phyloP scores from a whole-genome alignment of 495 filamentous ascomycete genomes.

The Neurospora pannonica region DNA sequence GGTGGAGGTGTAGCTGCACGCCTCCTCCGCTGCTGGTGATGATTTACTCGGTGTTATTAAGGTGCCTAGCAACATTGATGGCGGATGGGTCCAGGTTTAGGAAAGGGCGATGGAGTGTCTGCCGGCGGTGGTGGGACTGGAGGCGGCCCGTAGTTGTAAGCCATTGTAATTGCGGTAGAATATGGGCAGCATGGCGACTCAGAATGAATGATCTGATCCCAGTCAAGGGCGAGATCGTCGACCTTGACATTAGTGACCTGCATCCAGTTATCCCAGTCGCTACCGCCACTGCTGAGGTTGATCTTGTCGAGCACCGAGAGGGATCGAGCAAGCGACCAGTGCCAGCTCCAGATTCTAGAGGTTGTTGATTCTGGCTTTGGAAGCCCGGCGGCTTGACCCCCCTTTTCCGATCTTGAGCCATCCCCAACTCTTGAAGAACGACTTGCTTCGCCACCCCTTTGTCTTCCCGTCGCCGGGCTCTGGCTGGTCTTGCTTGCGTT shows the following conservation, averaged over 20 bases:
- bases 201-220: conserved; percentile 96
- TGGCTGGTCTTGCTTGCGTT: background rate
- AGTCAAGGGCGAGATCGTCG: conserved; percentile 63
- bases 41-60: background rate
- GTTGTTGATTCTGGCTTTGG: background rate
- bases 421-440: background rate
- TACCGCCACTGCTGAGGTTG: conserved; percentile 55
- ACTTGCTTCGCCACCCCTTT: background rate
- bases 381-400: background rate
- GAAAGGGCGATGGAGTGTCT: background rate
- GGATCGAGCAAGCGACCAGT: background rate
- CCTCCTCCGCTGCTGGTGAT: background rate
- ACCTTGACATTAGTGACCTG: conserved; percentile 91
- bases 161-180: background rate
- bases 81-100: background rate
- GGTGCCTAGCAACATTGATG: background rate
- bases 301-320: conserved; percentile 27
- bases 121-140: background rate
- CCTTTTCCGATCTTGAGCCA: background rate
- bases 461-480: background rate
- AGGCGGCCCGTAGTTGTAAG: background rate
- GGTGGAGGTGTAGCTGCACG: background rate
- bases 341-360: background rate
- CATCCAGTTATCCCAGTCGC: conserved; percentile 92
- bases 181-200: conserved; percentile 30